Evolutionary conservation across 768 basidiomycete genomes (phyloP).

Genomic region (Suillus paluster): DNA sequence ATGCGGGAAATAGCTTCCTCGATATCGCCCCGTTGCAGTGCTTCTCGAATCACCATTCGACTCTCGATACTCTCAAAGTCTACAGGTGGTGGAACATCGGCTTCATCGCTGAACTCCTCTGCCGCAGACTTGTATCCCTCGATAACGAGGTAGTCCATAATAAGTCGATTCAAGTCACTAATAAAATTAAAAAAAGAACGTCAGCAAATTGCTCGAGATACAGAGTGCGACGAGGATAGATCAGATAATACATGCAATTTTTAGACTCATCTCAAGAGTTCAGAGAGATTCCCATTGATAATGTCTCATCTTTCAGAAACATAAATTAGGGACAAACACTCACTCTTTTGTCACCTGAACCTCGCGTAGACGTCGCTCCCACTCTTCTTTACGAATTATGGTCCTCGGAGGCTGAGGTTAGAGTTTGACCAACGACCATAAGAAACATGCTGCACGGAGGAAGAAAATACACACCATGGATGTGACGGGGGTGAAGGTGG

Average conservation of each 20-base stretch:
- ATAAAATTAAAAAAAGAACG: slow-evolving; percentile 31
- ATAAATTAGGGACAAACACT: slow-evolving; percentile 44
- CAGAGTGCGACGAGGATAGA: slow-evolving; percentile 28
- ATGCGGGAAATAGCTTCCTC: slow-evolving; percentile 95
- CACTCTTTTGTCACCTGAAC: slow-evolving; percentile 89
- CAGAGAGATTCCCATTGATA: slow-evolving; percentile 99
- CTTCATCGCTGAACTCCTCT: slow-evolving; percentile 91
- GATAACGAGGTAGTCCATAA: slow-evolving; percentile 98
- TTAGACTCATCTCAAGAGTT: slow-evolving; percentile 68
- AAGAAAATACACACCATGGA: slow-evolving; percentile 36
- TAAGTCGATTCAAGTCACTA: slow-evolving; percentile 92
- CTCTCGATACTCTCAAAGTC: slow-evolving; percentile 94
- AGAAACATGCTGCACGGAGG: not conserved
- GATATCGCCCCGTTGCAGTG: slow-evolving; percentile 91
- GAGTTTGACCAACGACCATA: slow-evolving; percentile 6
- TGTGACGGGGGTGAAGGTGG: slow-evolving; percentile 18
- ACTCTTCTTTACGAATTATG: slow-evolving; percentile 77
- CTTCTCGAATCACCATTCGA: slow-evolving; percentile 92
- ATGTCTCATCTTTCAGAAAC: slow-evolving; percentile 59
- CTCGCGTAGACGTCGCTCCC: slow-evolving; percentile 82
- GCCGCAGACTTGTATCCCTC: slow-evolving; percentile 98
- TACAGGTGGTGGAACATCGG: slow-evolving; percentile 73
- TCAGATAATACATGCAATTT: slow-evolving; percentile 94
- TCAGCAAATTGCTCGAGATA: slow-evolving; percentile 22
- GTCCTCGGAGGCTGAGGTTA: slow-evolving; percentile 52